phyloP scores from a whole-genome alignment of 164 flowering plant genomes.

The Macadamia tetraphylla region DNA sequence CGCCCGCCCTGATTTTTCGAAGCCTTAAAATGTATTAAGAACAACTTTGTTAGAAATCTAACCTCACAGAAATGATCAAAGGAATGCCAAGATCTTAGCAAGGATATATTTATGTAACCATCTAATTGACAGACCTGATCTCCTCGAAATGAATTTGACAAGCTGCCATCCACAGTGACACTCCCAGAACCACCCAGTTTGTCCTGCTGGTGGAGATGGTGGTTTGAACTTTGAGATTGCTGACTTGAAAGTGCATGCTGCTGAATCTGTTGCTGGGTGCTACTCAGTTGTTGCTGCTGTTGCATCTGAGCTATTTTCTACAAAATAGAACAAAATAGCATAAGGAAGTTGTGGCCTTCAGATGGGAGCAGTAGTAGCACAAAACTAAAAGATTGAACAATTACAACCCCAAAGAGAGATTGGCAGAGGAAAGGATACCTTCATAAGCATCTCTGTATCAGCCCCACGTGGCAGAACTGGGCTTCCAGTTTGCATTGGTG shows the following conservation, averaged over 20 bases:
- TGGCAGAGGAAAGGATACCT: conserved; percentile 37
- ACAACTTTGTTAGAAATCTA: conserved; percentile 30
- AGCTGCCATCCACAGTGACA: conserved; percentile 70
- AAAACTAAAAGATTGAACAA: background rate
- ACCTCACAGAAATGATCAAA: background rate
- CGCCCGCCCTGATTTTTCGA: conserved; percentile 81
- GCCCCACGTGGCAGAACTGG: conserved; percentile 46
- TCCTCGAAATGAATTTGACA: conserved; percentile 87
- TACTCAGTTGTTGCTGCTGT: conserved; percentile 54
- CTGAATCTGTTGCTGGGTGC: conserved; percentile 44
- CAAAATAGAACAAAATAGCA: conserved; percentile 27
- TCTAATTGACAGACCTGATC: conserved; percentile 66
- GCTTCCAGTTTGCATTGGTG: conserved; percentile 59
- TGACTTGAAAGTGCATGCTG: conserved; percentile 77
- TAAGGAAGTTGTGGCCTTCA: conserved; percentile 5
- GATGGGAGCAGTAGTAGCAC: too few relatives aligned
- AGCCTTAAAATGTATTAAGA: conserved; percentile 42
- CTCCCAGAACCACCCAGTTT: conserved; percentile 62
- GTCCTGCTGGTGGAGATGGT: conserved; percentile 75
- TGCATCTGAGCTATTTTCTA: conserved; percentile 61
- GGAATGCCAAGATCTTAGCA: too few relatives aligned
- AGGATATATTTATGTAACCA: background rate
- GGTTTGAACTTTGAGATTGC: conserved; percentile 68
- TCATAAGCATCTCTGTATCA: conserved; percentile 71
- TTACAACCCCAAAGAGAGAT: background rate